Base-by-base conservation (phyloP, 306 rosid species). In the Betula pendula region DNA sequence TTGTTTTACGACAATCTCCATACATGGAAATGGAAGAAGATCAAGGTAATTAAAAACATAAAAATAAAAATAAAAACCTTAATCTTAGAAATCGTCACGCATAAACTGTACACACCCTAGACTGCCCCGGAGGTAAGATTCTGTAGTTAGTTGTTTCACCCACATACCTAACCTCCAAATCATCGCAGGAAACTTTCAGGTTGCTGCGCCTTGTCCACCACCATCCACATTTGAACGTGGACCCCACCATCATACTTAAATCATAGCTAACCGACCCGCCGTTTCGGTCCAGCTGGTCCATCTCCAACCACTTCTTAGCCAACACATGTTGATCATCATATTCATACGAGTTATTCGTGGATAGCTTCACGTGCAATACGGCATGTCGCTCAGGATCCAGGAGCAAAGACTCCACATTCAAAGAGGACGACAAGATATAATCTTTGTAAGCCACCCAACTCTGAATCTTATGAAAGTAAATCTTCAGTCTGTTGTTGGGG, bases 91-190 rank as follows among this genome's bases (percentile, higher is more conserved):
- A 29, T n/a, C n/a, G n/a, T 63, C 53, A 42, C 3, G 55, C 1
- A 24, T 48, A 60, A 60, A 84, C 80, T 1, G 33, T 2, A 70
- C 81, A 79, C 12, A 19, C 60, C 77, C n/a, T 2, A 8, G 24
- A 60, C 3, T 38, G 74, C 60, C 2, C 43, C 14, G 44, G 72
- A 77, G 7, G 12, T 44, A 52, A 50, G 24, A 3, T 53, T 50
- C 79, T 91, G 0, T 3, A 24, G 2, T 0, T 15, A 2, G 82
- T 43, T n/a, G 43, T 29, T 1, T 29, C 2, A 19, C 77, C 80
- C 31, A 45, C 40, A 51, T 88, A 87, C n/a, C 19, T 59, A 69
- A 93, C 72, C 76, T 81, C 87, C 81, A 91, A 68, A 24, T 75
- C 77, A 2, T 45, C 50, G 52, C 96, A 93, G 48, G 63, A 4